Evolutionary conservation across 805 yeast genomes (phyloP).

Genomic region (Metschnikowia chrysomelidarum): DNA sequence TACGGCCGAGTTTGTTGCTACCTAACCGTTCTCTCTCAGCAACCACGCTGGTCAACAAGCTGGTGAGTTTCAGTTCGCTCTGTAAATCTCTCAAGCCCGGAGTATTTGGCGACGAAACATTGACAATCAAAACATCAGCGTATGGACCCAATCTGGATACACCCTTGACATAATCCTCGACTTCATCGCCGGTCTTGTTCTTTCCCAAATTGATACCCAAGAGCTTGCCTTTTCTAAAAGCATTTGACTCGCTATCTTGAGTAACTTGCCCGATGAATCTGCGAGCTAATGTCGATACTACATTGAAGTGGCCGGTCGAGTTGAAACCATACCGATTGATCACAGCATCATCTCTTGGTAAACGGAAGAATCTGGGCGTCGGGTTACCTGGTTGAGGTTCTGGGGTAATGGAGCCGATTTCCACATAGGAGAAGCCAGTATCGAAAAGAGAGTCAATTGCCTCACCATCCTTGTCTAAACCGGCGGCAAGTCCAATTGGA

Average conservation of each 20-base stretch:
- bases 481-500: slow-evolving; percentile 95
- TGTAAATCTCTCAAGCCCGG: slow-evolving; percentile 92
- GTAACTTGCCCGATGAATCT: slow-evolving; percentile 41
- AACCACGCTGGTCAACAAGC: slow-evolving; percentile 63
- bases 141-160: slow-evolving; percentile 75
- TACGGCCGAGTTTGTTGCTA: slow-evolving; percentile 39
- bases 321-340: slow-evolving; percentile 95
- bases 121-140: slow-evolving; percentile 88
- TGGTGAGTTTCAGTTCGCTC: slow-evolving; percentile 67
- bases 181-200: slow-evolving; percentile 88
- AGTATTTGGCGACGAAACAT: slow-evolving; percentile 94
- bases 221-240: slow-evolving; percentile 62
- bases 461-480: slow-evolving; percentile 91
- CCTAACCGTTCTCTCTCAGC: slow-evolving; percentile 58
- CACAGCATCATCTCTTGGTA: slow-evolving; percentile 83
- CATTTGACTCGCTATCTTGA: slow-evolving; percentile 27
- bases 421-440: slow-evolving; percentile 85
- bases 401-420: slow-evolving; percentile 92
- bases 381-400: slow-evolving; percentile 94
- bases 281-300: slow-evolving; percentile 61
- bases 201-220: slow-evolving; percentile 88
- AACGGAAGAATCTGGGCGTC: slow-evolving; percentile 84
- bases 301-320: slow-evolving; percentile 80
- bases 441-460: slow-evolving; percentile 79
- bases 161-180: slow-evolving; percentile 81